phyloP scores from a whole-genome alignment of 495 filamentous ascomycete genomes.

The Tuber umbilicatum region DNA sequence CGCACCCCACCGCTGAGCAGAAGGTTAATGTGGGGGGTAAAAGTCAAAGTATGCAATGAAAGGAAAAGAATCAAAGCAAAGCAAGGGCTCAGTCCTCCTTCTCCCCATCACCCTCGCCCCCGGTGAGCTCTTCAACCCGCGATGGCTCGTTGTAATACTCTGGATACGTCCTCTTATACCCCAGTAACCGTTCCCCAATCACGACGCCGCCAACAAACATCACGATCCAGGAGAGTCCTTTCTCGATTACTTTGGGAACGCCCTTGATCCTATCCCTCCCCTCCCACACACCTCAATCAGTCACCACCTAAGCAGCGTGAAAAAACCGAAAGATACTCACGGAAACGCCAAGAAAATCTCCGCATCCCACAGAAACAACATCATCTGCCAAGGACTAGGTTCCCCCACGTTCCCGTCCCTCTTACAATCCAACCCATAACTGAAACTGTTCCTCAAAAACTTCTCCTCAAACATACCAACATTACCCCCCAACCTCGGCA shows the following conservation, averaged over 20 bases:
- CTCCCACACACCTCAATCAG: neutral
- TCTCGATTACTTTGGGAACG: conserved; percentile 21
- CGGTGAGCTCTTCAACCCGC: neutral
- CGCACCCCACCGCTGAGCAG: neutral
- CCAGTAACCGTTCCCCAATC: conserved; percentile 18
- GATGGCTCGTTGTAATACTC: conserved; percentile 9
- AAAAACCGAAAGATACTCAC: conserved; percentile 17
- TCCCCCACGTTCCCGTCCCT: conserved; percentile 15
- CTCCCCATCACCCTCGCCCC: neutral
- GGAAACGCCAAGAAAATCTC: conserved; percentile 20
- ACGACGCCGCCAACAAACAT: conserved; percentile 25
- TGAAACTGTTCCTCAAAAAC: conserved; percentile 30
- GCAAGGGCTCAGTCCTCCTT: neutral
- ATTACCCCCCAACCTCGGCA: conserved; percentile 12
- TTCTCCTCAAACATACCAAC: conserved; percentile 19
- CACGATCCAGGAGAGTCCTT: conserved; percentile 28
- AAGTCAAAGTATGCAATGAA: neutral
- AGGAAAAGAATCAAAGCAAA: neutral
- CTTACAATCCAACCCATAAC: conserved; percentile 23
- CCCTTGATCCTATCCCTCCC: conserved; percentile 11
- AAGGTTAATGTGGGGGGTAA: neutral
- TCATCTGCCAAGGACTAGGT: conserved; percentile 24
- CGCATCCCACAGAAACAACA: conserved; percentile 25
- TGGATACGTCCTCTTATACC: conserved; percentile 19
- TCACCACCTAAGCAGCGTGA: neutral